Conservation (phyloP, 1,284 basidiomycete species). For the Agroathelia rolfsii region DNA sequence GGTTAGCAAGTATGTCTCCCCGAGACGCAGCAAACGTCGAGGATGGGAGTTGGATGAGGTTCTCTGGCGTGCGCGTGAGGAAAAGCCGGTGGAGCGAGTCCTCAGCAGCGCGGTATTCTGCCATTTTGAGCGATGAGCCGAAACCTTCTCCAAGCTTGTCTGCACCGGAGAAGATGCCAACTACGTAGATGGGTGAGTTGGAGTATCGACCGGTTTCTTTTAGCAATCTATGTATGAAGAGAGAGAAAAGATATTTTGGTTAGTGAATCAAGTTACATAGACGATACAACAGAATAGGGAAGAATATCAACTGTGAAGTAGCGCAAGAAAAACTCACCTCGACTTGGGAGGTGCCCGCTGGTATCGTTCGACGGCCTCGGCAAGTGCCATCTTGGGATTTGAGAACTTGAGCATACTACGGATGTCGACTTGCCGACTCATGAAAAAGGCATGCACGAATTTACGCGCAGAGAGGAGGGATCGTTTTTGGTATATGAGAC, state of each 20-base stretch:
- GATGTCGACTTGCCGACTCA: conserved; percentile 75
- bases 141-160: conserved; percentile 93
- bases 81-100: conserved; percentile 76
- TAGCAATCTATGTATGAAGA: conserved; percentile 53
- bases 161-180: conserved; percentile 85
- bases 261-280: too few species aligned
- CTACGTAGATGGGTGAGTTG: conserved; percentile 86
- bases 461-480: conserved; percentile 71
- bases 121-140: conserved; percentile 90
- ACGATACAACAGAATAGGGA: too few species aligned
- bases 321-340: conserved; percentile 34
- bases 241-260: too few species aligned
- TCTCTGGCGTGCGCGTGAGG: conserved; percentile 63
- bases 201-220: conserved; percentile 89
- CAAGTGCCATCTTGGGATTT: conserved; percentile 74
- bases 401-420: conserved; percentile 82
- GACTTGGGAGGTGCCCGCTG: conserved; percentile 67
- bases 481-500: conserved; percentile 69
- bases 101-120: conserved; percentile 86
- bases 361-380: conserved; percentile 71
- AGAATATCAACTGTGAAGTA: conserved; percentile 1
- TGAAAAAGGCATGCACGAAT: conserved; percentile 82
- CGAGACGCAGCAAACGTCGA: conserved; percentile 49
- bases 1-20: conserved; percentile 36
- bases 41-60: conserved; percentile 57